These are phyloP conservation scores for Lablab purpureus DNA, from an alignment of 306 rosid genomes.

Conservation along the genomic window DNA sequence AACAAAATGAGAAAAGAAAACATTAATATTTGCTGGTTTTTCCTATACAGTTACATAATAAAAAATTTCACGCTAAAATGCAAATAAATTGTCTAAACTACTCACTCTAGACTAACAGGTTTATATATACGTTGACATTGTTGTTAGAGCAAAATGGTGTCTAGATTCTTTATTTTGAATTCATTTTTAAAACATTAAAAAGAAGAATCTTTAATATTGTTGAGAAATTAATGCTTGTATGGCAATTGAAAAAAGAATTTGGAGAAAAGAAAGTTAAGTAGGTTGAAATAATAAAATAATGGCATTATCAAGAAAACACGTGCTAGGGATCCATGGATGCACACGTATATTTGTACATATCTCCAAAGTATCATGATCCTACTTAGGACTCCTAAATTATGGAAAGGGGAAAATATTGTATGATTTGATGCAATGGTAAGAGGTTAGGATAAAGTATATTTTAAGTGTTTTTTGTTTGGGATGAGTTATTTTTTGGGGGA, in stretches of 20 bases:
- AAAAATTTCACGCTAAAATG: too few relatives aligned
- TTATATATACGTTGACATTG: too few relatives aligned
- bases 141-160: too few relatives aligned
- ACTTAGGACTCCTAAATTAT: conserved; percentile 32
- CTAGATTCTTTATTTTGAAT: too few relatives aligned
- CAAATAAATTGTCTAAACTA: too few relatives aligned
- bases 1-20: neutral
- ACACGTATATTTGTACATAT: conserved; percentile 23
- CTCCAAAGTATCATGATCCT: conserved; percentile 33
- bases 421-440: neutral
- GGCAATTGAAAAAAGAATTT: neutral
- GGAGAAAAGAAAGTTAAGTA: too few relatives aligned
- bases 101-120: too few relatives aligned
- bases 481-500: neutral
- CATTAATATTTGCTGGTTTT: neutral
- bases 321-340: conserved; percentile 40
- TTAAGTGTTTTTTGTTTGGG: neutral
- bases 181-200: too few relatives aligned
- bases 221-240: neutral
- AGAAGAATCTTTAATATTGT: neutral
- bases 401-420: neutral
- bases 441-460: neutral
- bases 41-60: too few relatives aligned
- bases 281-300: neutral
- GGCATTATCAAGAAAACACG: conserved; percentile 35